Evolutionary conservation across 2,329 filamentous ascomycete species (phyloP).

Genomic region (Blastomyces silverae): DNA sequence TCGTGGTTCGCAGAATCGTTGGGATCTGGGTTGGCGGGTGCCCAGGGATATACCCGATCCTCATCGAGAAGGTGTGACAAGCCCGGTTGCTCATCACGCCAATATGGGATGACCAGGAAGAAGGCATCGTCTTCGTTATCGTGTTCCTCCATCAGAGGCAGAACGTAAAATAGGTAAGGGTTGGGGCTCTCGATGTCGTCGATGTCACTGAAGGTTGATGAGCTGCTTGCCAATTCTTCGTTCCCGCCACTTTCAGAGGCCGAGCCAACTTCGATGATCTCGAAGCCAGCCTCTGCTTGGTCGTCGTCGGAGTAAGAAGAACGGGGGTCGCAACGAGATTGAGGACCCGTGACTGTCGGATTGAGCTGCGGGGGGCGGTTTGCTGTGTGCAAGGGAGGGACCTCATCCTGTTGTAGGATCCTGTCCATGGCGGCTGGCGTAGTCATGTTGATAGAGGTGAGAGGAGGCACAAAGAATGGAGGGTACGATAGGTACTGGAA

Average conservation of each 20-base stretch:
- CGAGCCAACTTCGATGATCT: not conserved
- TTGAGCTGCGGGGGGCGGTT: conserved; percentile 9
- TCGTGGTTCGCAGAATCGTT: not conserved
- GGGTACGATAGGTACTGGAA: not conserved
- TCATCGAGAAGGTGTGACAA: not conserved
- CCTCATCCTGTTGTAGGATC: not conserved
- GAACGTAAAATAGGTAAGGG: not conserved
- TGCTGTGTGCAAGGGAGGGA: conserved; percentile 1
- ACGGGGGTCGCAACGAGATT: conserved; percentile 9
- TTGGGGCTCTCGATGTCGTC: not conserved
- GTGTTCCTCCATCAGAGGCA: not conserved
- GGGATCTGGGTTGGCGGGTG: not conserved
- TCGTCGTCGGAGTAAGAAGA: conserved; percentile 35
- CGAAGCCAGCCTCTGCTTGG: not conserved
- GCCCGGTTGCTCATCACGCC: not conserved
- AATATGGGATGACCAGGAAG: not conserved
- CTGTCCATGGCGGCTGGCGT: not conserved
- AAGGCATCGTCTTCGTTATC: not conserved
- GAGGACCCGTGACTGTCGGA: conserved; percentile 1
- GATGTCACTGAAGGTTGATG: not conserved
- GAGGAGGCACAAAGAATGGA: not conserved
- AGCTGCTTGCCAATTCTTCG: not conserved
- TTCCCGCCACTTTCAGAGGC: not conserved
- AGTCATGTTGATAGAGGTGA: not conserved
- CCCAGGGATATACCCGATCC: not conserved